phyloP scores from a whole-genome alignment of 768 basidiomycete species.

The Suillus hirtellus region DNA sequence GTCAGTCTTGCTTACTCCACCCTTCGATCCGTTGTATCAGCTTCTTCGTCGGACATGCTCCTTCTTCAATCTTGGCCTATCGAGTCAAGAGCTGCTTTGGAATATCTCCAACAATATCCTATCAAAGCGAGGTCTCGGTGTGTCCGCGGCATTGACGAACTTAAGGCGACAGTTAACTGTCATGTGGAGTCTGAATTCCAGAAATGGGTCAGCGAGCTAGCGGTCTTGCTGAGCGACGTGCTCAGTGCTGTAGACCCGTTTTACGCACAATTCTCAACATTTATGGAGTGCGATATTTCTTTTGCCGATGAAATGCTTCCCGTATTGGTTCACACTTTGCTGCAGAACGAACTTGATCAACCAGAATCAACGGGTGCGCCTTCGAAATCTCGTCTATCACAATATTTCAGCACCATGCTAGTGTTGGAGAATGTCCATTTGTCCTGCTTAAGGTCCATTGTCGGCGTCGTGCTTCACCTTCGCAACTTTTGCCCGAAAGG shows the following conservation, averaged over 20 bases:
- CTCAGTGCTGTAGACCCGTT: slow-evolving; percentile 58
- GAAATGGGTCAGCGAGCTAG: slow-evolving; percentile 62
- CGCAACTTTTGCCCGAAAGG: slow-evolving; percentile 57
- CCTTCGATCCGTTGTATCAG: slow-evolving; percentile 57
- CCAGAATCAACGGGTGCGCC: slow-evolving; percentile 6
- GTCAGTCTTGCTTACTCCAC: slow-evolving; percentile 64
- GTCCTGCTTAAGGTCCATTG: slow-evolving; percentile 58
- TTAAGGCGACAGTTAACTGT: slow-evolving; percentile 30
- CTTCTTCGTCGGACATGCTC: slow-evolving; percentile 31
- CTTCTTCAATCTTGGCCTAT: slow-evolving; percentile 34
- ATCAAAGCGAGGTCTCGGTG: slow-evolving; percentile 35
- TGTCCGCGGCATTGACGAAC: slow-evolving; percentile 39
- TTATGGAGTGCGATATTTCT: slow-evolving; percentile 51
- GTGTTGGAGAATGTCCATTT: slow-evolving; percentile 29
- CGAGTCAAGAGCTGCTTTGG: slow-evolving; percentile 46
- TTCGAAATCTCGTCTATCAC: slow-evolving; percentile 23
- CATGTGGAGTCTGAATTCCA: slow-evolving; percentile 51
- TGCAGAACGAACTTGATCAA: slow-evolving; percentile 38
- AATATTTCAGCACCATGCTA: slow-evolving; percentile 29
- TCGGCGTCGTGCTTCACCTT: slow-evolving; percentile 79
- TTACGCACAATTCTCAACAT: slow-evolving; percentile 64
- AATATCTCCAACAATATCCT: slow-evolving; percentile 49
- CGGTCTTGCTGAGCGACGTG: slow-evolving; percentile 57
- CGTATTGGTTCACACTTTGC: slow-evolving; percentile 67
- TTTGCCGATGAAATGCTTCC: slow-evolving; percentile 76